Percentiles rank a stretch among this genome's conserved stretches.
These are phyloP conservation scores for Jackrogersella minutella DNA, from an alignment of 495 filamentous ascomycete species.

Conservation along the genomic window DNA sequence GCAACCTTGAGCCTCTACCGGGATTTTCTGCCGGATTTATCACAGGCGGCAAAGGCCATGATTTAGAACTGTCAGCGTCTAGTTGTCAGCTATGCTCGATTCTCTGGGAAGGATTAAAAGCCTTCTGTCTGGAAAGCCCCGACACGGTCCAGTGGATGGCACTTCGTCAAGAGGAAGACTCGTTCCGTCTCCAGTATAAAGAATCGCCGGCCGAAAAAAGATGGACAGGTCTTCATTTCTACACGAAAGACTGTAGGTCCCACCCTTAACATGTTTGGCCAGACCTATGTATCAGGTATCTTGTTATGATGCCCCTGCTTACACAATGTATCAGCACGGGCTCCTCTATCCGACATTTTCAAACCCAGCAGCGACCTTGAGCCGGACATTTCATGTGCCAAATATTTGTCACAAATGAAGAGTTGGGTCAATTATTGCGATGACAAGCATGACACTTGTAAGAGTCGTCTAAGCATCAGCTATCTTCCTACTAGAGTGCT, in stretches of 20 bases:
- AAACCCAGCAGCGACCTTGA: slow-evolving; percentile 7
- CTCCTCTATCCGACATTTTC: slow-evolving; percentile 13
- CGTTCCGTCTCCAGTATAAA: slow-evolving; percentile 22
- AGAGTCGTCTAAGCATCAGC: neutral
- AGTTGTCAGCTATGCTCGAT: slow-evolving; percentile 24
- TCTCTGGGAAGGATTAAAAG: slow-evolving; percentile 21
- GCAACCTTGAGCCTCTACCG: slow-evolving; percentile 17
- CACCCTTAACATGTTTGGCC: neutral
- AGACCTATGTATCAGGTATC: neutral
- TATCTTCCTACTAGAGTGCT: slow-evolving; percentile 22
- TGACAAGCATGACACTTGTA: slow-evolving; percentile 14
- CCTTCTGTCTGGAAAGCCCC: slow-evolving; percentile 6
- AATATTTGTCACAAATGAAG: slow-evolving; percentile 25
- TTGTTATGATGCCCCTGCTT: neutral
- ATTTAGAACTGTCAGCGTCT: slow-evolving; percentile 11
- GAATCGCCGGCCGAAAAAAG: neutral
- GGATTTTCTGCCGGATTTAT: slow-evolving; percentile 19
- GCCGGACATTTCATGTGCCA: slow-evolving; percentile 1
- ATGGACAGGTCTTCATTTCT: slow-evolving; percentile 26
- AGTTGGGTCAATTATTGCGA: slow-evolving; percentile 21
- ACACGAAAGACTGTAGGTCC: slow-evolving; percentile 18
- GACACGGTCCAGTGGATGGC: slow-evolving; percentile 17
- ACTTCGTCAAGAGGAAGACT: slow-evolving; percentile 6
- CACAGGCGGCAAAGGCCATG: slow-evolving; percentile 10
- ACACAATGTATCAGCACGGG: neutral